Percentiles rank a stretch among this genome's conserved stretches.
Conservation (phyloP, 1,284 basidiomycete species). For the Grifola frondosa region DNA sequence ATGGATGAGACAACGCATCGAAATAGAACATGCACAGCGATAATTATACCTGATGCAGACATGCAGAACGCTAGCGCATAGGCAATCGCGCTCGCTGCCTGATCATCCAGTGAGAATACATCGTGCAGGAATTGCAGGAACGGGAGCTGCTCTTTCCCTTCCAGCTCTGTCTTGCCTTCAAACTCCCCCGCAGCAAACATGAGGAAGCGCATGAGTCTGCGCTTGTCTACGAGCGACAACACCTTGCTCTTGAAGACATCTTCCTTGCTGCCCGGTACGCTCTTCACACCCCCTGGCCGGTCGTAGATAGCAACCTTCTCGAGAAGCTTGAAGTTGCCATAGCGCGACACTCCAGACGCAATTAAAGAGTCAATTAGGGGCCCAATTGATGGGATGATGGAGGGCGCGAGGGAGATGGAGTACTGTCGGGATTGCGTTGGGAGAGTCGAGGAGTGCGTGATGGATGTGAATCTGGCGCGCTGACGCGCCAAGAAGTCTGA, state of each 20-base stretch:
- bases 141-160: slow-evolving; percentile 53
- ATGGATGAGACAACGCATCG: not conserved
- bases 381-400: slow-evolving; percentile 80
- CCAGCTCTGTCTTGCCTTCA: slow-evolving; percentile 59
- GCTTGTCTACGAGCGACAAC: slow-evolving; percentile 82
- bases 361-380: slow-evolving; percentile 81
- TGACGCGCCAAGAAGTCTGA: slow-evolving; percentile 26
- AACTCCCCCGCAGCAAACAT: slow-evolving; percentile 78
- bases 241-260: slow-evolving; percentile 88
- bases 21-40: not conserved
- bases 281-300: slow-evolving; percentile 44
- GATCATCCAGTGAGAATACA: slow-evolving; percentile 60
- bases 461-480: slow-evolving; percentile 37
- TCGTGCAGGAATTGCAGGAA: slow-evolving; percentile 64
- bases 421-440: slow-evolving; percentile 73
- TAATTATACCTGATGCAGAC: slow-evolving; percentile 45
- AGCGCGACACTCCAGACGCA: slow-evolving; percentile 84
- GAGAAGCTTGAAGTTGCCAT: slow-evolving; percentile 89
- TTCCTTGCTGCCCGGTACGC: slow-evolving; percentile 90
- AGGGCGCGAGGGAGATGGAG: slow-evolving; percentile 81
- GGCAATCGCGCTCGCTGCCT: slow-evolving; percentile 58
- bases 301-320: slow-evolving; percentile 71
- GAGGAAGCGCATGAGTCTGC: slow-evolving; percentile 91
- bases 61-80: slow-evolving; percentile 75
- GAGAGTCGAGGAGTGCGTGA: slow-evolving; percentile 42